phyloP scores from a whole-genome alignment of 2,329 filamentous ascomycete genomes.

The Diaporthe nobilis region DNA sequence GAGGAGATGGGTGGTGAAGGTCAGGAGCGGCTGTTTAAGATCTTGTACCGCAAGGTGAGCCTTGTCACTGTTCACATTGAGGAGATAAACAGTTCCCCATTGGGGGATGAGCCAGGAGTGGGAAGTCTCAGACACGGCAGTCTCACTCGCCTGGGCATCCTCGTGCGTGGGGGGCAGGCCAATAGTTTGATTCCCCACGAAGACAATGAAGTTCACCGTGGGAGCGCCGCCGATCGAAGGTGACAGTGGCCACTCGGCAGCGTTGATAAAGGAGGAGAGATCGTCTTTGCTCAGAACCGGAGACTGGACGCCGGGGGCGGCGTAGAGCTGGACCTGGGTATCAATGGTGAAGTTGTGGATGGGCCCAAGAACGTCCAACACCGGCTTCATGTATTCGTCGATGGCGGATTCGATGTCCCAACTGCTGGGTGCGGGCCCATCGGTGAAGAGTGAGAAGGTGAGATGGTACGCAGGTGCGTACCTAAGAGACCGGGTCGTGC shows the following conservation, averaged over 20 bases:
- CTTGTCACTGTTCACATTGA: conserved; percentile 62
- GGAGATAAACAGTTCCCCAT: conserved; percentile 83
- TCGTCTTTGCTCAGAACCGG: conserved; percentile 85
- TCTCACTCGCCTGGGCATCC: conserved; percentile 42
- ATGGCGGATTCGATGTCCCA: conserved; percentile 93
- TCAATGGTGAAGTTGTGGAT: conserved; percentile 98
- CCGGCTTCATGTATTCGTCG: conserved; percentile 83
- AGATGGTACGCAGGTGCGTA: conserved; percentile 95
- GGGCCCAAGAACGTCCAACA: conserved; percentile 82
- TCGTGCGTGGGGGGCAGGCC: conserved; percentile 48
- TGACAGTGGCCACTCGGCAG: conserved; percentile 96
- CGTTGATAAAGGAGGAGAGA: conserved; percentile 94
- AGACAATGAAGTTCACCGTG: conserved; percentile 96
- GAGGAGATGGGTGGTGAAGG: conserved; percentile 91
- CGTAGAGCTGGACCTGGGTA: conserved; percentile 95
- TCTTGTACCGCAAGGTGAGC: conserved; percentile 73
- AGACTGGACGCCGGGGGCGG: conserved; percentile 74
- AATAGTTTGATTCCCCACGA: conserved; percentile 85
- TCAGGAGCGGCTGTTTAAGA: conserved; percentile 85
- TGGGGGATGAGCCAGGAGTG: conserved; percentile 93
- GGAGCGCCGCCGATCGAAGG: conserved; percentile 94
- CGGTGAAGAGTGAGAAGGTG: conserved; percentile 94
- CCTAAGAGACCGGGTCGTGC: conserved; percentile 87
- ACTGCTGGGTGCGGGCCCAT: conserved; percentile 80
- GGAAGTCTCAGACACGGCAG: conserved; percentile 62